Conservation (phyloP, 192 early-diverging fungal species). For the Dispira parvispora region DNA sequence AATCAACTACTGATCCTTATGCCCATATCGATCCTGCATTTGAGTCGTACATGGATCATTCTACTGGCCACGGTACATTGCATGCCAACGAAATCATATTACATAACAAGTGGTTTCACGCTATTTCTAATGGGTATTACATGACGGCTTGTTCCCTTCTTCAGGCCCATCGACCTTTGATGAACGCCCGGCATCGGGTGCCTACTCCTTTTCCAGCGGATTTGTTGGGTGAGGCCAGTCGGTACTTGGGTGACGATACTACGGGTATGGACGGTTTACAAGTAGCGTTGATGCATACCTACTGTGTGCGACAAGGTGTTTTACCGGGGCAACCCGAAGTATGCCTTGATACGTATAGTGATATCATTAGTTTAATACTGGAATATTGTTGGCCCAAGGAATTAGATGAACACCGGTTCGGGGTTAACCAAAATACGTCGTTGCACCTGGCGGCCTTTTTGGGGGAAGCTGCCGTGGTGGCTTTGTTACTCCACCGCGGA, state of each 20-base stretch:
- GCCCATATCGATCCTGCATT: background rate
- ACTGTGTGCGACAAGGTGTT: constrained; percentile 20
- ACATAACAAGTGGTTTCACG: constrained; percentile 30
- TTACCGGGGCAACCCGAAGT: constrained; percentile 26
- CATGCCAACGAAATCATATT: constrained; percentile 10
- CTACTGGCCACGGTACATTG: background rate
- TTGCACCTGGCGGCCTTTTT: constrained; percentile 33
- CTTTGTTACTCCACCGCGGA: constrained; percentile 26
- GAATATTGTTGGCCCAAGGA: constrained; percentile 27
- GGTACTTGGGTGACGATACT: constrained; percentile 31
- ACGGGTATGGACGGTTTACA: constrained; percentile 34
- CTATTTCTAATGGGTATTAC: constrained; percentile 27
- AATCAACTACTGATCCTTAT: background rate
- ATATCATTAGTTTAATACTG: constrained; percentile 28
- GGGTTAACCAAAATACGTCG: constrained; percentile 28
- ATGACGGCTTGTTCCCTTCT: constrained; percentile 31
- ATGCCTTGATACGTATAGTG: constrained; percentile 26
- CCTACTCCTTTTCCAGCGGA: constrained; percentile 29
- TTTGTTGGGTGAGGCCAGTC: constrained; percentile 25
- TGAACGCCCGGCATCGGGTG: constrained; percentile 28
- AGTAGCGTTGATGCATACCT: constrained; percentile 31
- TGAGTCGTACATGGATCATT: background rate
- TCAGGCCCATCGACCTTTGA: constrained; percentile 23
- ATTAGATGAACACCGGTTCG: constrained; percentile 30
- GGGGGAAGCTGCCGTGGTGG: constrained; percentile 28